phyloP scores from a whole-genome alignment of 768 basidiomycete species.

The Crepidotus variabilis region DNA sequence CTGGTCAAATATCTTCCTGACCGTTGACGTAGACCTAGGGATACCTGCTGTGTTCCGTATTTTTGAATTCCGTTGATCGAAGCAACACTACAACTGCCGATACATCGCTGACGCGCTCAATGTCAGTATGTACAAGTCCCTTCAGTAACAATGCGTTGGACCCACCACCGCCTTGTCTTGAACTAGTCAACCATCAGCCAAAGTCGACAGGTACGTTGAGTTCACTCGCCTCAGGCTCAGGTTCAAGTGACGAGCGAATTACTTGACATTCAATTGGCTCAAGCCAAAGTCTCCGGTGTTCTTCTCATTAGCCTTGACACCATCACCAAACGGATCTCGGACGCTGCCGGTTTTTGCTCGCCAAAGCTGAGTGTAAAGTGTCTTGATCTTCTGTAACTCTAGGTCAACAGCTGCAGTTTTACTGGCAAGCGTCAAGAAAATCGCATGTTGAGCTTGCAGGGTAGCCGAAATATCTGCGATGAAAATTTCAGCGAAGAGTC shows the following conservation, averaged over 20 bases:
- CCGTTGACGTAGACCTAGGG: no score
- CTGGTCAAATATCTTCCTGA: no score
- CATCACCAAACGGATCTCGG: slow-evolving; percentile 73
- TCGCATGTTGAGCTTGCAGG: slow-evolving; percentile 75
- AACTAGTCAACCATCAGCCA: neutral
- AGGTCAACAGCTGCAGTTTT: slow-evolving; percentile 72
- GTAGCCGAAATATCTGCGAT: slow-evolving; percentile 65
- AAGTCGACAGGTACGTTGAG: neutral
- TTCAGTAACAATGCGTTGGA: neutral
- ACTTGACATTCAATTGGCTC: slow-evolving; percentile 37
- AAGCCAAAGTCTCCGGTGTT: slow-evolving; percentile 37
- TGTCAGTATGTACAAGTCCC: neutral
- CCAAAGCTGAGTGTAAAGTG: slow-evolving; percentile 75
- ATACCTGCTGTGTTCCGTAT: no score
- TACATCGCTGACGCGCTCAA: neutral
- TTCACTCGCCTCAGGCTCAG: neutral
- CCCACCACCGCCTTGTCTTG: slow-evolving; percentile 1
- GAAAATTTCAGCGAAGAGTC: slow-evolving; percentile 1
- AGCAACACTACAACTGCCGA: neutral
- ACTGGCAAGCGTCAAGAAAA: slow-evolving; percentile 72
- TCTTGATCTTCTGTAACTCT: slow-evolving; percentile 75
- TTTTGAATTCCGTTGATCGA: neutral
- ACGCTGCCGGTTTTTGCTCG: slow-evolving; percentile 76
- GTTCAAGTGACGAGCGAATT: slow-evolving; percentile 4
- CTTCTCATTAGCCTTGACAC: slow-evolving; percentile 27